A percentile compares a stretch with the other conserved stretches of the same genome.
phyloP scores from a whole-genome alignment of 768 basidiomycete species.

The Xanthoconium stramineum region DNA sequence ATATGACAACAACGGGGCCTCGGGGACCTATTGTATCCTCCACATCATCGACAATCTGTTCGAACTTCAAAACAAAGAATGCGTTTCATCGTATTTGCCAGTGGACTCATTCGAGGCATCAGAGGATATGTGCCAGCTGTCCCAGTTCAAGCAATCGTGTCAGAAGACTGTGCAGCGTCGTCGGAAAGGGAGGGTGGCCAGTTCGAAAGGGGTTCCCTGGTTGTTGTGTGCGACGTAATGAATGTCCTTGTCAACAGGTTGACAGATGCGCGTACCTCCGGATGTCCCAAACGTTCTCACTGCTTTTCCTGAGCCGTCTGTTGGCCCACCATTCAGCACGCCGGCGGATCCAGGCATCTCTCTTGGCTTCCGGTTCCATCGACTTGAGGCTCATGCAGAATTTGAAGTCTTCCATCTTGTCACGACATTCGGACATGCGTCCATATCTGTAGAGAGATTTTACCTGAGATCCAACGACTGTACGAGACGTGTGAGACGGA shows the following conservation, averaged over 20 bases:
- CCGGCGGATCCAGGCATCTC: slow-evolving; percentile 80
- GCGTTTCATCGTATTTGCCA: not conserved
- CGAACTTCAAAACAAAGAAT: not conserved
- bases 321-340: slow-evolving; percentile 95
- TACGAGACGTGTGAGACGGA: slow-evolving; percentile 8
- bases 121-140: not conserved
- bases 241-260: not conserved
- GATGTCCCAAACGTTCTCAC: slow-evolving; percentile 93
- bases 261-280: slow-evolving; percentile 66
- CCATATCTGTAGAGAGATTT: slow-evolving; percentile 88
- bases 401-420: slow-evolving; percentile 90
- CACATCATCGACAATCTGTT: no score
- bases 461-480: slow-evolving; percentile 78
- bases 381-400: slow-evolving; percentile 86
- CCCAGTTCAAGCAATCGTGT: slow-evolving; percentile 20
- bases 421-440: slow-evolving; percentile 61
- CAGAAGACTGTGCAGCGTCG: slow-evolving; percentile 16
- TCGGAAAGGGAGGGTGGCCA: slow-evolving; percentile 30
- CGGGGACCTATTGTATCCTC: no score
- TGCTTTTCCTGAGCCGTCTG: slow-evolving; percentile 70
- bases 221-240: not conserved
- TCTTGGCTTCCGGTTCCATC: slow-evolving; percentile 70
- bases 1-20: no score
- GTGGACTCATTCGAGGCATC: not conserved
- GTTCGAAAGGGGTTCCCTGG: slow-evolving; percentile 23